phyloP scores from a whole-genome alignment of 495 filamentous ascomycete species.

The Penicillium macrosclerotiorum region DNA sequence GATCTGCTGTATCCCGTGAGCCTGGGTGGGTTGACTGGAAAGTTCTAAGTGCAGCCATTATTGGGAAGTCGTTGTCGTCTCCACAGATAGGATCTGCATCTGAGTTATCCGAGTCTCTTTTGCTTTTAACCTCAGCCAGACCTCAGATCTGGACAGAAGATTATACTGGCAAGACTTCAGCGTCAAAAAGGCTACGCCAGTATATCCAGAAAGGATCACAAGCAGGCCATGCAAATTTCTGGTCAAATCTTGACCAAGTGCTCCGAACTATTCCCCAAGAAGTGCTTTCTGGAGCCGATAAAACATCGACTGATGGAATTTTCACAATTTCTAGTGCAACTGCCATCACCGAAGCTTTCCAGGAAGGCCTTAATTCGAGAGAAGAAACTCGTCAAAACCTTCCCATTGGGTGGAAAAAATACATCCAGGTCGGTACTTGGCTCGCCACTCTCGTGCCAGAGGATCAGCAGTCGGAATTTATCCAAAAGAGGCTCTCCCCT shows the following conservation, averaged over 20 bases:
- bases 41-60: constrained; percentile 63
- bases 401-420: constrained; percentile 66
- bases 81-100: constrained; percentile 70
- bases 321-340: constrained; percentile 26
- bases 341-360: constrained; percentile 59
- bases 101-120: constrained; percentile 63
- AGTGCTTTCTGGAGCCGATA: constrained; percentile 48
- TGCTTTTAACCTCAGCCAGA: constrained; percentile 55
- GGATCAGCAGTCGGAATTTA: constrained; percentile 47
- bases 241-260: constrained; percentile 62
- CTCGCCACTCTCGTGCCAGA: constrained; percentile 45
- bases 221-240: constrained; percentile 64
- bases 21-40: constrained; percentile 56
- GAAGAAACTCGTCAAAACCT: constrained; percentile 71
- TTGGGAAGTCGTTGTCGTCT: constrained; percentile 65
- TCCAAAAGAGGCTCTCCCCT: constrained; percentile 51
- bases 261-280: constrained; percentile 57
- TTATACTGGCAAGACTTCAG: constrained; percentile 64
- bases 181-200: constrained; percentile 58
- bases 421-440: constrained; percentile 56
- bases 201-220: constrained; percentile 88
- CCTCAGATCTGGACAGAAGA: constrained; percentile 74
- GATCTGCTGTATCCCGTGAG: constrained; percentile 55
- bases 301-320: constrained; percentile 34
- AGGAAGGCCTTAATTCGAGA: constrained; percentile 64